These are phyloP conservation scores for Myriosclerotinia duriaeana DNA, from an alignment of 2,329 filamentous ascomycete species.

Conservation along the genomic window DNA sequence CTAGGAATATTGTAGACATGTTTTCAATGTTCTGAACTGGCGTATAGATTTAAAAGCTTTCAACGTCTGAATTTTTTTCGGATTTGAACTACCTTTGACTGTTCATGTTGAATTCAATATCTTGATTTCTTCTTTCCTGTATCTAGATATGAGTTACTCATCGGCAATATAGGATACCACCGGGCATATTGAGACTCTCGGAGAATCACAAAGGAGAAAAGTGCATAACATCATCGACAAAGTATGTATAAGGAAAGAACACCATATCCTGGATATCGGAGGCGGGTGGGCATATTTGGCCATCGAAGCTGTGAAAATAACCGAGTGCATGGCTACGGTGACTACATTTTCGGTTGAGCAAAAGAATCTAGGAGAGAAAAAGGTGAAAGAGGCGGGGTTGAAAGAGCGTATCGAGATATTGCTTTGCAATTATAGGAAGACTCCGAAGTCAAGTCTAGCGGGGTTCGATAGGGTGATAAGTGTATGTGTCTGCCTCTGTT, in stretches of 20 bases:
- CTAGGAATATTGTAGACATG: too few species aligned
- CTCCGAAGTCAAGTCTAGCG: conserved; percentile 49
- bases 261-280: conserved; percentile 70
- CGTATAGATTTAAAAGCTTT: too few species aligned
- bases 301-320: conserved; percentile 62
- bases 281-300: conserved; percentile 72
- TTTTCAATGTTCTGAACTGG: too few species aligned
- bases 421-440: conserved; percentile 64
- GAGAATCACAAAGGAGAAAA: conserved; percentile 65
- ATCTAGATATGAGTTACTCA: conserved; percentile 70
- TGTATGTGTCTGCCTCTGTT: conserved; percentile 44
- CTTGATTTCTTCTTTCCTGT: conserved; percentile 61
- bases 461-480: conserved; percentile 68
- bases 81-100: too few species aligned
- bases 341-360: conserved; percentile 67
- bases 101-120: conserved; percentile 66
- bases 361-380: conserved; percentile 61
- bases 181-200: conserved; percentile 51
- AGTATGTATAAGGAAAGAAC: conserved; percentile 57
- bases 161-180: conserved; percentile 58
- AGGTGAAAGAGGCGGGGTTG: conserved; percentile 59
- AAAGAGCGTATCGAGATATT: conserved; percentile 58
- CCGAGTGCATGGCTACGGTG: conserved; percentile 66
- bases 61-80: too few species aligned
- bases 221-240: conserved; percentile 62